Evolutionary conservation across 148 eudicot genomes (phyloP), one percentile per base, ranked within the genome.

Genomic region (Rhododendron vialii): DNA sequence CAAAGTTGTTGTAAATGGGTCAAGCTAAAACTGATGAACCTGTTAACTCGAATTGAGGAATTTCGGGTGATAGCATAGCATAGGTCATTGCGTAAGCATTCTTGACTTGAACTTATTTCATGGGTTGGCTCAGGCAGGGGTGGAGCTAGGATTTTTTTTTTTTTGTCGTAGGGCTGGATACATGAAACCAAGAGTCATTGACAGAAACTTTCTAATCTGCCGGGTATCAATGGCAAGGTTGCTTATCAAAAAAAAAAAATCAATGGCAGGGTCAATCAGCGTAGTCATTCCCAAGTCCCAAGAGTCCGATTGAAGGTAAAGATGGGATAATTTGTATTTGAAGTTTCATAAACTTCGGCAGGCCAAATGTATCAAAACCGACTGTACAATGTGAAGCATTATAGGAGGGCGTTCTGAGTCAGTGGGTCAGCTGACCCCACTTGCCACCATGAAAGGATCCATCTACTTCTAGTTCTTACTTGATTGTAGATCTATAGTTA

Each of bases 81-180:
- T 43, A 22, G 80, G 26, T 43, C 53, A 24, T 43, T 43, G 51
- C 5, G 26, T 24, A 20, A 41, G 80, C 51, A 24, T 77, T 41
- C 80, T 77, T 77, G 51, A 43, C 80, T 77, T 43, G 53, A 53
- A 77, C 53, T 24, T 43, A 38, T 43, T 77, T 77, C 80, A 77
- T 8, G 28, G 28, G 30, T 43, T 13, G 51, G 38, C 76, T 71
- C 15, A 71, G 38, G 38, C 20, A 30, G 20, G 20, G 15, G 76
- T 15, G 36, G 2, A 30, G 38, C 76, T 30, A 30, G 76, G 38
- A 71, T 71, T 69, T n/a, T 71, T 71, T 69, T n/a, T 71, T 71
- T 17, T 71, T 17, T 71, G 36, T 71, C 15, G 22, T 4, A 14
- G 76, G 18, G 76, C 14, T 30, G 38, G 30, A 30, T 30, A 71